Conservation (phyloP, 129 eudicot species). For the Mikania micrantha region DNA sequence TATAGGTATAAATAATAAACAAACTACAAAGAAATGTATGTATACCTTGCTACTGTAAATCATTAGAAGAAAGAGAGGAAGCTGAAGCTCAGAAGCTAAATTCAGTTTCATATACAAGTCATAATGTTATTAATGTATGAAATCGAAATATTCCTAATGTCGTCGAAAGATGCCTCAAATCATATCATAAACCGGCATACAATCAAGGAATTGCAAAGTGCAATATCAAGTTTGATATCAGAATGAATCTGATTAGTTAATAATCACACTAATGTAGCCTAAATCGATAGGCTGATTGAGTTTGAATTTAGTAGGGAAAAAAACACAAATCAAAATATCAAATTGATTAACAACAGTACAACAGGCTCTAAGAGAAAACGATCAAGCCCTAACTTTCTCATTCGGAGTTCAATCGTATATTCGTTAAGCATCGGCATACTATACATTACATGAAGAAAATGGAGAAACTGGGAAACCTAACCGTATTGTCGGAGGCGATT, state of each 20-base stretch:
- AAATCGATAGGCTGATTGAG: background rate
- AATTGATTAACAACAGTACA: slow-evolving; percentile 4
- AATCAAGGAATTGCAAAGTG: background rate
- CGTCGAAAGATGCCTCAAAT: background rate
- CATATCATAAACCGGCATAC: background rate
- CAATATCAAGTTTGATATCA: background rate
- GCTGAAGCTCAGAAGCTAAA: background rate
- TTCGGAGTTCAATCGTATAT: background rate
- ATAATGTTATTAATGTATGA: background rate
- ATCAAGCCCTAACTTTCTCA: slow-evolving; percentile 11
- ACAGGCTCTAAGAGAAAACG: background rate
- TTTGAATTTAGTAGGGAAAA: background rate
- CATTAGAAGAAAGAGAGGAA: background rate
- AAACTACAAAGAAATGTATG: background rate
- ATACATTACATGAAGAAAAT: background rate
- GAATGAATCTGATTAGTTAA: background rate
- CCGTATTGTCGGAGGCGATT: slow-evolving; percentile 52
- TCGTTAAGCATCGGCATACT: background rate
- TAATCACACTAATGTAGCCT: background rate
- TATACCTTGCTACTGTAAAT: background rate
- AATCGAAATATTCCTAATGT: background rate
- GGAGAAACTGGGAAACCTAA: slow-evolving; percentile 1
- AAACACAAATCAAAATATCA: too few species aligned
- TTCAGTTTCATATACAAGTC: background rate
- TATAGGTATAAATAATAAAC: background rate